Evolutionary conservation across 2,329 filamentous ascomycete genomes (phyloP), one percentile per base, ranked within the genome.

Genomic region (Aspergillus transmontanensis): DNA sequence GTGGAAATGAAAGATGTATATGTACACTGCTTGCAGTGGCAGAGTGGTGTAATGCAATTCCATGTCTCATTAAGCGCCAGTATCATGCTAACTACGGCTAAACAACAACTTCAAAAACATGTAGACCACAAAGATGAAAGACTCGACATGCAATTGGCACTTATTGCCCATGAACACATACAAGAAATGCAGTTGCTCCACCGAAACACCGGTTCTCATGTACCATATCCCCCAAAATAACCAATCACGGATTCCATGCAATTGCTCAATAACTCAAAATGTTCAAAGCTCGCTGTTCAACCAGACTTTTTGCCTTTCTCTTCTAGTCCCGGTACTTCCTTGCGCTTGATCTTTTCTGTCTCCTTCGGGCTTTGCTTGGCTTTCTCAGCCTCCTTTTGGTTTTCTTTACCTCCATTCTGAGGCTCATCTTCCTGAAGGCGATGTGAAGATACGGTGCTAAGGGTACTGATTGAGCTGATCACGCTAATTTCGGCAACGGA

Each of bases 391-490:
- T 39, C 7, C 28, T 61, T 23, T n/a, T 45, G 23, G 32, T 3
- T 36, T 51, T 45, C 14, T 21, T 36, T 30, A 6, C 51, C 32
- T 4, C n/a, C 2, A 23, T 14, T 32, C 11, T 7, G 41, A 12
- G 10, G 30, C 41, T 26, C 57, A n/a, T 45, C 34, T 28, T 26
- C 23, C 41, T 28, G 30, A 28, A 36, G 55, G 14, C 62, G n/a
- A 23, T 64, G 43, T 16, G 64, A 66, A 3, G 66, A 71, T n/a
- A 51, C 60, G 10, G 64, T 64, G 46, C 67, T 71, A 32, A 66
- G 63, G 16, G 68, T 69, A 57, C 63, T 60, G 28, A 70, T 62
- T 4, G 66, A 67, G 55, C 66, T 69, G 46, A 70, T 64, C 23
- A 63, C 65, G 53, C 67, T 71, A 46, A 63, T 62, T 43, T 68